A percentile compares a stretch with the other conserved stretches of the same genome.
phyloP scores from a whole-genome alignment of 805 yeast species.

The Priceomyces melissophilus region DNA sequence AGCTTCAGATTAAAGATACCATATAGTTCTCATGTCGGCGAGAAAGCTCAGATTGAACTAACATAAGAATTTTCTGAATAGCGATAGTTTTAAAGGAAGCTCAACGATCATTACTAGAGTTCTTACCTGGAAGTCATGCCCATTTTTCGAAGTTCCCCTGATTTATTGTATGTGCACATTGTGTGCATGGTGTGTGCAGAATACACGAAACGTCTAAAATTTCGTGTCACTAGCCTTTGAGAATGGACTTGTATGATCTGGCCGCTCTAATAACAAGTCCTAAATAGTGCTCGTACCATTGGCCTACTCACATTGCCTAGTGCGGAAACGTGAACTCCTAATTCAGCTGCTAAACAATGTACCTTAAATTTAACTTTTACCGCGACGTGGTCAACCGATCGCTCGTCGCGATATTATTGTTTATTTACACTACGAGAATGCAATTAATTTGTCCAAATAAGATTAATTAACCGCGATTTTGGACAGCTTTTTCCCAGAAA shows the following conservation, averaged over 20 bases:
- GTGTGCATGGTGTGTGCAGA: too few species aligned
- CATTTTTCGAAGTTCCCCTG: too few species aligned
- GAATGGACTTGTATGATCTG: neutral
- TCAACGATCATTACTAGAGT: too few species aligned
- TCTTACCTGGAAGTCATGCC: too few species aligned
- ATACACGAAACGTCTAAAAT: too few species aligned
- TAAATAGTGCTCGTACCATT: conserved; percentile 1
- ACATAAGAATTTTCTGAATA: too few species aligned
- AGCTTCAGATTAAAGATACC: too few species aligned
- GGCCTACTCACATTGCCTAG: conserved; percentile 1
- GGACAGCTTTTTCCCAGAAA: neutral
- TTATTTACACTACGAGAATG: conserved; percentile 7
- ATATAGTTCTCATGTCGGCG: too few species aligned
- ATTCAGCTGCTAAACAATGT: conserved; percentile 3
- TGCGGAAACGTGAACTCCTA: conserved; percentile 2
- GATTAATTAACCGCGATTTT: conserved; percentile 3
- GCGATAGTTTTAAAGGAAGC: too few species aligned
- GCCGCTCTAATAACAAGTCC: conserved; percentile 3
- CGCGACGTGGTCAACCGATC: conserved; percentile 2
- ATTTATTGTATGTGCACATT: too few species aligned
- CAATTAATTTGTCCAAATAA: conserved; percentile 8
- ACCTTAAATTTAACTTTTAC: neutral
- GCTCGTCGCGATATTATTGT: conserved; percentile 2
- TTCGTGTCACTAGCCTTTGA: too few species aligned
- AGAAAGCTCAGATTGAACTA: too few species aligned